Evolutionary conservation across 1,284 basidiomycete genomes (phyloP), one percentile per base, ranked within the genome.

Genomic region (Cryptococcus sp.): DNA sequence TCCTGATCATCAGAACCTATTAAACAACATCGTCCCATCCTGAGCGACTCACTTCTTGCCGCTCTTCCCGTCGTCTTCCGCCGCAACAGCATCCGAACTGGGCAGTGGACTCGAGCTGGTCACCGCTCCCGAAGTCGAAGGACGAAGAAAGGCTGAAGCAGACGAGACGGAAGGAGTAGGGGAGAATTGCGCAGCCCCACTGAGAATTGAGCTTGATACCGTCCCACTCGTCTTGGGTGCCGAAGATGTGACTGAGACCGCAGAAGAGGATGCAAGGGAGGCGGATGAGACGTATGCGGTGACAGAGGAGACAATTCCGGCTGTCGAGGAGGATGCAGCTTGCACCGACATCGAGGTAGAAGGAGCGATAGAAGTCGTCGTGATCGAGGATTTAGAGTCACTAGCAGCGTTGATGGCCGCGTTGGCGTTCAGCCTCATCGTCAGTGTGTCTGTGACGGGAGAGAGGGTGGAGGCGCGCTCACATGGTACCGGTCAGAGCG

Each of bases 401-500:
- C 46, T 26, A 10, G 42, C 23, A 10, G 48, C 16, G 6, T 22
- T 23, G 16, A 46, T n/a, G 19, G 42, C 35, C 22, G 37, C 37
- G 28, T 22, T 43, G 9, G 45, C 42, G 43, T 45, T 41, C 36
- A 36, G 35, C 14, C 38, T 36, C n/a, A n/a, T n/a, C n/a, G n/a
- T n/a, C n/a, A n/a, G 43, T 34, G 10, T 26, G 19, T 28, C 35
- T 38, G 26, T n/a, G 22, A 34, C n/a, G 43, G 5, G 18, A 35
- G 19, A 28, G 2, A 18, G 14, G 38, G 24, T 5, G 19, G 21
- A 26, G 16, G 12, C 32, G 22, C 21, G 59, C 63, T 41, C 39
- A 66, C 63, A 62, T 33, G 19, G 43, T 50, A 4, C 64, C 64
- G 5, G 50, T 60, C 7, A 66, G 43, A 19, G 54, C 53, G 2